Evolutionary conservation across 371 early-diverging fungal species (phyloP).

Genomic region (Chytridium lagenaria): DNA sequence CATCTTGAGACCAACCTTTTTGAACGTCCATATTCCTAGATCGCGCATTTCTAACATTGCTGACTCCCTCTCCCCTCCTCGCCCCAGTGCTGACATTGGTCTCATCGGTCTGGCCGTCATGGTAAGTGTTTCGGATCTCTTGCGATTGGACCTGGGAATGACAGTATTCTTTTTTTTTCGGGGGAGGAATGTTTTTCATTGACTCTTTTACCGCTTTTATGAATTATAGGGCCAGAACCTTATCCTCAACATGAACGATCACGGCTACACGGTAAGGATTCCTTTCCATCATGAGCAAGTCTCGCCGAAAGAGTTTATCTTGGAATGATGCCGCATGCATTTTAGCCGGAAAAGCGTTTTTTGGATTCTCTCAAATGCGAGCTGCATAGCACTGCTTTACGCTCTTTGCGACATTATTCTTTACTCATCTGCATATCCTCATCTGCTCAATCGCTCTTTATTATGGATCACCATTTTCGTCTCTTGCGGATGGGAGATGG

Average conservation of each 20-base stretch:
- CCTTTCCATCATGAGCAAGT: background rate
- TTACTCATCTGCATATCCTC: no score
- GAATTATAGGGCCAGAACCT: constrained; percentile 92
- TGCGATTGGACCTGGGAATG: no score
- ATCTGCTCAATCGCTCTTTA: no score
- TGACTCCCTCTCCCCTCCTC: background rate
- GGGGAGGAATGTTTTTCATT: background rate
- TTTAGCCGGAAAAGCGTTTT: no score
- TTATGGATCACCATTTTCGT: no score
- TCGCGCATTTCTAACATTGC: constrained; percentile 10
- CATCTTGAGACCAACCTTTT: no score
- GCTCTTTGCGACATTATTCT: no score
- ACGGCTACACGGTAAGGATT: constrained; percentile 78
- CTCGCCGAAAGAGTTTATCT: no score
- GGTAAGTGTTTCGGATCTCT: constrained; percentile 63
- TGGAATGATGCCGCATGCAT: no score
- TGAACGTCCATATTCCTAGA: background rate
- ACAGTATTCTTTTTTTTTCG: constrained; percentile 10
- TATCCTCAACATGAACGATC: constrained; percentile 97
- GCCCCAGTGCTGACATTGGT: constrained; percentile 93
- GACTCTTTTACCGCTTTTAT: constrained; percentile 17
- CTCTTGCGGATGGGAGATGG: no score
- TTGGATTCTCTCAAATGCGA: no score
- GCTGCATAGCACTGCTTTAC: no score
- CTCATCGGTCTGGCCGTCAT: constrained; percentile 99